Percentiles rank a stretch among this genome's conserved stretches.
Evolutionary conservation across 2,329 filamentous ascomycete genomes (phyloP).

Genomic region (Pyricularia sp.): DNA sequence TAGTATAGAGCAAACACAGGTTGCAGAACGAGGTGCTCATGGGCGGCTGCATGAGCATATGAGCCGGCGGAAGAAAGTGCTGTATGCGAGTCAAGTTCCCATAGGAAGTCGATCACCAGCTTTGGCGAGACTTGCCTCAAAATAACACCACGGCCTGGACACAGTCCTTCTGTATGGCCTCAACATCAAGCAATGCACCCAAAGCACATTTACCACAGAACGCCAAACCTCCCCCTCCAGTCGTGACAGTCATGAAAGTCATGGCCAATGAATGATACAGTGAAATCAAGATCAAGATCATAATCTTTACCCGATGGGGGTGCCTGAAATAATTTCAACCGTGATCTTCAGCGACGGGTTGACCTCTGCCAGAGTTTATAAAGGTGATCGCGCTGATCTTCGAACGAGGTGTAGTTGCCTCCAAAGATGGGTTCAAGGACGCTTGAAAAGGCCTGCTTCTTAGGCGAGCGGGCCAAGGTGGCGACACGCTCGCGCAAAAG

Average conservation of each 20-base stretch:
- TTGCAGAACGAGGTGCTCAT: neutral
- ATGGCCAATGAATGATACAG: constrained; percentile 8
- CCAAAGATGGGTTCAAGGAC: constrained; percentile 65
- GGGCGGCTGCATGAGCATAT: neutral
- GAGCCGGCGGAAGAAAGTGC: neutral
- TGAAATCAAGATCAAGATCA: constrained; percentile 14
- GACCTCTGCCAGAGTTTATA: constrained; percentile 33
- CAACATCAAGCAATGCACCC: constrained; percentile 2
- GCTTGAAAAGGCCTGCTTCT: constrained; percentile 29
- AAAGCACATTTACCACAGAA: neutral
- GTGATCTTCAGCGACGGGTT: constrained; percentile 12
- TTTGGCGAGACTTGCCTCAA: constrained; percentile 1
- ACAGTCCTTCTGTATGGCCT: neutral
- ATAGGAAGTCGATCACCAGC: neutral
- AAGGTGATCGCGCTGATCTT: constrained; percentile 57
- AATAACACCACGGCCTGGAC: neutral
- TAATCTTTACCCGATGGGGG: neutral
- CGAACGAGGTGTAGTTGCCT: constrained; percentile 71
- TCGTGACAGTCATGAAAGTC: neutral
- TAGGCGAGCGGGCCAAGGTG: constrained; percentile 28
- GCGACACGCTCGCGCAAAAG: constrained; percentile 49
- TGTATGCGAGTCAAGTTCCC: neutral
- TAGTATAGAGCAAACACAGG: neutral
- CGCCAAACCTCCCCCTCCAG: neutral
- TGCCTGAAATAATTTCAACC: constrained; percentile 11